Base-by-base conservation (phyloP, 805 yeast genomes). In the Candida multigemmis region DNA sequence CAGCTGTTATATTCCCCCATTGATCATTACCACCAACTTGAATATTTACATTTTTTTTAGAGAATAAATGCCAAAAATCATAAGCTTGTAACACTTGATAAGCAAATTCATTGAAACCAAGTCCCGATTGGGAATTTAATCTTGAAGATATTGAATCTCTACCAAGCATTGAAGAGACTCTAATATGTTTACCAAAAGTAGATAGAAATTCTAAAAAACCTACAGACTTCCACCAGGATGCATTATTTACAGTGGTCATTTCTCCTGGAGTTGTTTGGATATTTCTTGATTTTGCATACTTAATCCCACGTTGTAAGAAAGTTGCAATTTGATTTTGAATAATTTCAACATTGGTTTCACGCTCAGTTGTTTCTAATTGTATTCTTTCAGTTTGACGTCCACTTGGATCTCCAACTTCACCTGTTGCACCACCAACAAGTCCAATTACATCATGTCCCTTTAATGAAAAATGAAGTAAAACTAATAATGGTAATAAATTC, bases 11-110 rank as follows among this genome's bases (percentile, higher is more conserved):
- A 44, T 91, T 91, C 1, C 98, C 98, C 86, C 96, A 91, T 53
- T 91, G 98, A 49, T 91, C 98, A 46, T 82, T 86, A 5, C 98
- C 98, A 14, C 98, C 98, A 19, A 82, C 76, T 56, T 91, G 97
- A 9, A 86, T 53, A 22, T 65, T 62, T 22, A 87, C 87, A 3
- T 60, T 52, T 19, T 71, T 53, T 10, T 68, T 48, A 20, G 65
- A 66, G 57, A 73, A 74, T 32, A 91, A 56, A 46, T 87, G 85
- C 66, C 79, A 85, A 46, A 85, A 91, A 48, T 91, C 98, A 49
- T 73, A 91, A 0, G 96, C 97, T 52, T 91, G 98, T 30, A 91
- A 56, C 12, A 89, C 60, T 46, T 91, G 98, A 50, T 91, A 91
- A 1, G 94, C 71, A 48, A 91, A 91, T 54, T 91, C 98, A 45